A percentile compares a stretch with the other conserved stretches of the same genome.
Evolutionary conservation across 2,329 filamentous ascomycete genomes (phyloP).

Genomic region (Phyllosticta ampelicida): DNA sequence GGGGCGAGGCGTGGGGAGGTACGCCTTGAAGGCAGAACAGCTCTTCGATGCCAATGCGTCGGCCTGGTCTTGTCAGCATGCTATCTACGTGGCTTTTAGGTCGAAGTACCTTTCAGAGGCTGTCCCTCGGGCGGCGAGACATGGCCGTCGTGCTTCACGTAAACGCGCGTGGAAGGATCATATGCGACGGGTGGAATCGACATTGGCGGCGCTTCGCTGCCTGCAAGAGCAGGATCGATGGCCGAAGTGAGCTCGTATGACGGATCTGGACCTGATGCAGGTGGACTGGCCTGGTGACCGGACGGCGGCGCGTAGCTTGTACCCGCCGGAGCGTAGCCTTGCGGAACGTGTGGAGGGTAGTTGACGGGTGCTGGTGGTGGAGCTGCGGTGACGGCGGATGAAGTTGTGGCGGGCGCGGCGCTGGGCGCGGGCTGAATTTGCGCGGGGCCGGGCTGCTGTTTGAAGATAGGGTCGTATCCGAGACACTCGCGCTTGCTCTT

Average conservation of each 20-base stretch:
- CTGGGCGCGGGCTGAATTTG: conserved; percentile 62
- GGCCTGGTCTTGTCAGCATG: background rate
- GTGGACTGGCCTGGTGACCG: conserved; percentile 16
- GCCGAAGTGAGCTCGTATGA: conserved; percentile 45
- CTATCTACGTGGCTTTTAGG: background rate
- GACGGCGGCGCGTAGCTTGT: conserved; percentile 24
- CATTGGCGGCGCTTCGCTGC: conserved; percentile 19
- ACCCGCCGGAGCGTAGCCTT: conserved; percentile 35
- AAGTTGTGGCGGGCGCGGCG: conserved; percentile 24
- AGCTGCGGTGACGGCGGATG: conserved; percentile 21
- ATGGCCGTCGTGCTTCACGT: conserved; percentile 11
- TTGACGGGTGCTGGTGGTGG: conserved; percentile 21
- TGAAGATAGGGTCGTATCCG: conserved; percentile 82
- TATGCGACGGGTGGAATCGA: conserved; percentile 11
- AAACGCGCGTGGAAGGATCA: conserved; percentile 7
- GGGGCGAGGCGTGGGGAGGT: conserved; percentile 37
- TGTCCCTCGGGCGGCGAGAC: conserved; percentile 15
- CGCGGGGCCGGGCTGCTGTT: conserved; percentile 57
- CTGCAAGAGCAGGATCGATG: conserved; percentile 58
- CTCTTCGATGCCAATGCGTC: conserved; percentile 54
- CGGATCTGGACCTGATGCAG: conserved; percentile 25
- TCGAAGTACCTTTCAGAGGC: conserved; percentile 21
- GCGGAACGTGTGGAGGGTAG: conserved; percentile 29
- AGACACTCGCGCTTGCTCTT: conserved; percentile 82
- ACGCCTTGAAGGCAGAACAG: conserved; percentile 55